Percentiles rank a stretch among this genome's conserved stretches.
phyloP scores from a whole-genome alignment of 2,329 filamentous ascomycete species.

The Hymenoscyphus fraxineus region DNA sequence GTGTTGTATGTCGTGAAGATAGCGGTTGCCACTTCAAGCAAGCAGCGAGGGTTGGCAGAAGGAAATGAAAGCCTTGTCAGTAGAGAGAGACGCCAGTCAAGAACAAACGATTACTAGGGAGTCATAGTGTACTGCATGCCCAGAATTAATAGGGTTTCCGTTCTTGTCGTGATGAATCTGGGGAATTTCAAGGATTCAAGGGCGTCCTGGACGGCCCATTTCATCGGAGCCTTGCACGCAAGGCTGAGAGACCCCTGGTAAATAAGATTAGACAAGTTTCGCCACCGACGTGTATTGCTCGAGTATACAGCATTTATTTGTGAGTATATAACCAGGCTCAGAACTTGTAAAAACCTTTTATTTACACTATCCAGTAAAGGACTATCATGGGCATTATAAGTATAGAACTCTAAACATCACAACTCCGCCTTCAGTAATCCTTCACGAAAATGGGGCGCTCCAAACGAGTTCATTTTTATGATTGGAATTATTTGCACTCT shows the following conservation, averaged over 20 bases:
- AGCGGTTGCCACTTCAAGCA: not conserved
- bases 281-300: too few relatives aligned
- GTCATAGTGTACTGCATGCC: not conserved
- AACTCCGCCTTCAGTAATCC: too few relatives aligned
- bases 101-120: not conserved
- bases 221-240: not conserved
- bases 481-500: constrained; percentile 16
- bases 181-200: not conserved
- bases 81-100: not conserved
- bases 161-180: not conserved
- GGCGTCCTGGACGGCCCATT: not conserved
- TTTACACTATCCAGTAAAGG: too few relatives aligned
- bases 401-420: too few relatives aligned
- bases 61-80: not conserved
- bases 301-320: too few relatives aligned
- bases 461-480: not conserved
- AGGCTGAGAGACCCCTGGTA: not conserved
- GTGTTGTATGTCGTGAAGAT: not conserved
- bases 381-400: too few relatives aligned
- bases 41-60: not conserved
- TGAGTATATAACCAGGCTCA: too few relatives aligned
- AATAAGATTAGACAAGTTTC: not conserved
- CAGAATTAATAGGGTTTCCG: not conserved
- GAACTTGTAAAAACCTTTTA: too few relatives aligned
- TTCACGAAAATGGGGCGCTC: too few relatives aligned